Evolutionary conservation across 1,284 basidiomycete species (phyloP).

Genomic region (Ceratobasidium sp.): DNA sequence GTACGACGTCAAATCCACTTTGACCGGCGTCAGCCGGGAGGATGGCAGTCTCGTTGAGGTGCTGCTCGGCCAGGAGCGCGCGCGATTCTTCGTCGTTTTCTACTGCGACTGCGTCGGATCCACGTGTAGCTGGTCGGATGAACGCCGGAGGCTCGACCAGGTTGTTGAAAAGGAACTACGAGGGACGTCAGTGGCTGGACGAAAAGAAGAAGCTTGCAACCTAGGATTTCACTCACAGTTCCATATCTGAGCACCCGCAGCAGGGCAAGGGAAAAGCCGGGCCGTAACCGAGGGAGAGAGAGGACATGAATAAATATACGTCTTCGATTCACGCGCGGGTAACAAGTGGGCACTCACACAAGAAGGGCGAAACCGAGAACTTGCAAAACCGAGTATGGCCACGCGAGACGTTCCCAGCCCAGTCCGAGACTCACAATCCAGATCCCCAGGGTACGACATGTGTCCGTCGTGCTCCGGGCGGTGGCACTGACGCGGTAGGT

Average conservation of each 20-base stretch:
- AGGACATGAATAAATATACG: constrained; percentile 50
- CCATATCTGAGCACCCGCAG: constrained; percentile 48
- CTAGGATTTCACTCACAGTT: constrained; percentile 48
- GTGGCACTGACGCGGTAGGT: constrained; percentile 91
- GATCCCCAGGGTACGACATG: constrained; percentile 93
- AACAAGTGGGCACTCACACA: constrained; percentile 66
- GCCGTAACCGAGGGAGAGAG: constrained; percentile 51
- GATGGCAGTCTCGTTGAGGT: constrained; percentile 75
- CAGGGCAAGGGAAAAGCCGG: constrained; percentile 15
- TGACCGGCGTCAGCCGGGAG: constrained; percentile 65
- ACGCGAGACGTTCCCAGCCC: constrained; percentile 92
- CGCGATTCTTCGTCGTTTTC: constrained; percentile 61
- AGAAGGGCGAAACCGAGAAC: constrained; percentile 89
- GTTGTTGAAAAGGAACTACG: constrained; percentile 81
- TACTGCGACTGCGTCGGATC: constrained; percentile 51
- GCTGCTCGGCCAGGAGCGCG: constrained; percentile 57
- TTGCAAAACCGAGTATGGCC: constrained; percentile 87
- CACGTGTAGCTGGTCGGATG: constrained; percentile 56
- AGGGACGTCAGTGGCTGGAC: constrained; percentile 21
- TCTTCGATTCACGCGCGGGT: constrained; percentile 19
- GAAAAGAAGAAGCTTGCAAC: constrained; percentile 45
- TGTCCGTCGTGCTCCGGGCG: constrained; percentile 90
- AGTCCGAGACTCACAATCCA: constrained; percentile 87
- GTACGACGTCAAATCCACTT: constrained; percentile 50
- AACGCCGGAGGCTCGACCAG: constrained; percentile 72